phyloP scores from a whole-genome alignment of 2,329 filamentous ascomycete species.

The Arthrobotrys musiformis region DNA sequence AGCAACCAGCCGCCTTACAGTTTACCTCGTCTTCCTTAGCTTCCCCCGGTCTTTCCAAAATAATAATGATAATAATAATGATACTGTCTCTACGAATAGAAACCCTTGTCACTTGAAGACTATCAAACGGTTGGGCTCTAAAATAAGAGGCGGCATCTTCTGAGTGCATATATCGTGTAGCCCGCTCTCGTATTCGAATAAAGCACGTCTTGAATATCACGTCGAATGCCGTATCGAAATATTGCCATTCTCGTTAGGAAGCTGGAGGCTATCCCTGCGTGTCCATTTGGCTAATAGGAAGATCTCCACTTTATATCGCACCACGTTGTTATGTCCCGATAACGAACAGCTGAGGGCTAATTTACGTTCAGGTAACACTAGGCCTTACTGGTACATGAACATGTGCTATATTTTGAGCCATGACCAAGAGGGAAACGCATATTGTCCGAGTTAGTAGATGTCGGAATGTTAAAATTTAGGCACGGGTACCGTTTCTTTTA shows the following conservation, averaged over 20 bases:
- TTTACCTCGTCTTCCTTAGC: background rate
- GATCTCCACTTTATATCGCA: constrained; percentile 37
- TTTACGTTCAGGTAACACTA: no score
- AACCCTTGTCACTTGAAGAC: background rate
- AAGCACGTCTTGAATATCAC: background rate
- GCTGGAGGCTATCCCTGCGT: constrained; percentile 15
- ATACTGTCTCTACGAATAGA: no score
- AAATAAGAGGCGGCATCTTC: constrained; percentile 13
- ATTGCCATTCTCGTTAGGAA: constrained; percentile 4
- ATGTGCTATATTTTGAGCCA: background rate
- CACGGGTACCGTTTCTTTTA: constrained; percentile 47
- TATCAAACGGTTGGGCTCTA: constrained; percentile 1
- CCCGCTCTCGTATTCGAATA: constrained; percentile 31
- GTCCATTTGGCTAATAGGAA: constrained; percentile 30
- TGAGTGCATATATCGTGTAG: background rate
- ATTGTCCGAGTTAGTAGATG: background rate
- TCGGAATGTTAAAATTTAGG: constrained; percentile 47
- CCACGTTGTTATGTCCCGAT: constrained; percentile 19
- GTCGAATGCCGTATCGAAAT: constrained; percentile 2
- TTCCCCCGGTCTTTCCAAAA: background rate
- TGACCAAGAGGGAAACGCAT: background rate
- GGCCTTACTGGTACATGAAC: background rate
- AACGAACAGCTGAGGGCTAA: background rate
- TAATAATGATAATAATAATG: background rate
- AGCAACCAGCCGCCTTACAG: background rate